These are phyloP conservation scores for Colletotrichum sp. DNA, from an alignment of 2,329 filamentous ascomycete genomes.

Conservation along the genomic window DNA sequence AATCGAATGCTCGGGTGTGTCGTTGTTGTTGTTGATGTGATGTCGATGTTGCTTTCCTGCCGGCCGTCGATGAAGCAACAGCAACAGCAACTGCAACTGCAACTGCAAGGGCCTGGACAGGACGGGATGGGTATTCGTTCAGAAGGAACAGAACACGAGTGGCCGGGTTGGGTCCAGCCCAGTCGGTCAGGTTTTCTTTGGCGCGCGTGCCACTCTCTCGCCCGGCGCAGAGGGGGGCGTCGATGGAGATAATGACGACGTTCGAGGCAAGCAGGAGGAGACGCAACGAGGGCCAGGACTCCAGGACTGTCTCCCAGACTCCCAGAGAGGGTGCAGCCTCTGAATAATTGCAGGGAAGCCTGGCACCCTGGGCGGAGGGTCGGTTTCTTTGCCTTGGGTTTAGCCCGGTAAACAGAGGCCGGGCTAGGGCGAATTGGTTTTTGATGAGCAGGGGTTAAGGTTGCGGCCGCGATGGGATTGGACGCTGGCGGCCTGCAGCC, in stretches of 20 bases:
- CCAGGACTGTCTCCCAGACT: neutral
- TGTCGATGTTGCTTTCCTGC: neutral
- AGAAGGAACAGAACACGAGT: neutral
- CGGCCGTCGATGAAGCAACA: neutral
- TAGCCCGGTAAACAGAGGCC: neutral
- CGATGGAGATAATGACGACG: conserved; percentile 14
- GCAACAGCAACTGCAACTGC: neutral
- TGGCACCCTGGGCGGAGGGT: neutral
- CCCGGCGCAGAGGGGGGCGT: neutral
- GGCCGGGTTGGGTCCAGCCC: conserved; percentile 12
- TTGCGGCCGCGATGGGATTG: neutral
- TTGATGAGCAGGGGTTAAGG: neutral
- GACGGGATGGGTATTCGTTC: neutral
- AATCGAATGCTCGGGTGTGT: neutral
- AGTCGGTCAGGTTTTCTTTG: conserved; percentile 14
- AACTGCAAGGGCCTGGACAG: neutral
- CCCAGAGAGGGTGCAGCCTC: neutral
- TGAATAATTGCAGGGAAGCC: neutral
- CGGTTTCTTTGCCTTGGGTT: neutral
- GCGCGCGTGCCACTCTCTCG: conserved; percentile 4
- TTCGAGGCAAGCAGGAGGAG: neutral
- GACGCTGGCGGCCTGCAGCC: neutral
- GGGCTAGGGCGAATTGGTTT: neutral
- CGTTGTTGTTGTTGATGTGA: neutral
- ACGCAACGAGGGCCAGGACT: neutral